A percentile compares a stretch with the other conserved stretches of the same genome.
Conservation (phyloP, 2,329 filamentous ascomycete species). For the Geosmithia flava region DNA sequence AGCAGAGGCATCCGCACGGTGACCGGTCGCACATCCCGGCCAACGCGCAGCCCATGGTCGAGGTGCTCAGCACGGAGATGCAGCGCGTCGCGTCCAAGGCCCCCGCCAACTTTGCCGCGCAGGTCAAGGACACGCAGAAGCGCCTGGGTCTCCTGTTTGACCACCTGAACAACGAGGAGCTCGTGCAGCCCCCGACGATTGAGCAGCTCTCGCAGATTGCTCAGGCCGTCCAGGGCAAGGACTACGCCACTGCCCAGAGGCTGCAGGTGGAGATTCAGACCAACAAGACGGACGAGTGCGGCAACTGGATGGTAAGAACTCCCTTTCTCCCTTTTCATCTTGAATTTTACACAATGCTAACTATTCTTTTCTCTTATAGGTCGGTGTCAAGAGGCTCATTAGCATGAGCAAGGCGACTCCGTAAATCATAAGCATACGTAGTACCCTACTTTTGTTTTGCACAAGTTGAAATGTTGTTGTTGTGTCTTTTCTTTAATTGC, state of each 20-base stretch:
- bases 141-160: slow-evolving; percentile 90
- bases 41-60: slow-evolving; percentile 64
- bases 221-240: slow-evolving; percentile 51
- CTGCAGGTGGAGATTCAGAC: slow-evolving; percentile 66
- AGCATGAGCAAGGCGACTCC: slow-evolving; percentile 70
- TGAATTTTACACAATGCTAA: slow-evolving; percentile 22
- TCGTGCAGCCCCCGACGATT: slow-evolving; percentile 71
- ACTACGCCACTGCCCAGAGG: slow-evolving; percentile 55
- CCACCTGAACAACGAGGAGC: slow-evolving; percentile 89
- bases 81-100: slow-evolving; percentile 78
- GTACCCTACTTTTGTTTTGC: neutral
- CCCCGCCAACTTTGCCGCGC: slow-evolving; percentile 71
- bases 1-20: slow-evolving; percentile 62
- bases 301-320: slow-evolving; percentile 71
- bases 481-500: neutral
- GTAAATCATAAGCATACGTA: slow-evolving; percentile 15
- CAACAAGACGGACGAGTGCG: slow-evolving; percentile 68
- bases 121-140: slow-evolving; percentile 91
- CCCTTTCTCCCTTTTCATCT: neutral
- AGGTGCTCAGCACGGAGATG: slow-evolving; percentile 74
- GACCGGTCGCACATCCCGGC: slow-evolving; percentile 83
- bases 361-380: slow-evolving; percentile 26
- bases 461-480: neutral
- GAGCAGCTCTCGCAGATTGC: slow-evolving; percentile 53
- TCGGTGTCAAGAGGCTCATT: slow-evolving; percentile 65